A percentile compares a stretch with the other conserved stretches of the same genome.
phyloP scores from a whole-genome alignment of 73 alveolate species.

The Paramecium caudatum region DNA sequence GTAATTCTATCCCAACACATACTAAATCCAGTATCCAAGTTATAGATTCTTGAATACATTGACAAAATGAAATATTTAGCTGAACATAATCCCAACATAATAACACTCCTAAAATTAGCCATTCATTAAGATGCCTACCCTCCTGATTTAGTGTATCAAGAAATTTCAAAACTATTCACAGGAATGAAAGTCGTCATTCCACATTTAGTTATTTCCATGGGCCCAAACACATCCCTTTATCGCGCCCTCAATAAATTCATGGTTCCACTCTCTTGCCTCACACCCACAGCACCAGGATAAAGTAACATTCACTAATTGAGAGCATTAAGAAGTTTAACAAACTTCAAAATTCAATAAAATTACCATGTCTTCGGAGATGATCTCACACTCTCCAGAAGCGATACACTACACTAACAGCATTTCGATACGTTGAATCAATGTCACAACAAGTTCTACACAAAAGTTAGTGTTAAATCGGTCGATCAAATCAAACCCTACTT shows the following conservation, averaged over 20 bases:
- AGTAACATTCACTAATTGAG: neutral
- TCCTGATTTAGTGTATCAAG: neutral
- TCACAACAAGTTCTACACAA: neutral
- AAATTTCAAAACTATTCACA: slow-evolving; percentile 1
- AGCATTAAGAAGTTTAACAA: slow-evolving; percentile 15
- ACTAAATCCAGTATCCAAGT: neutral
- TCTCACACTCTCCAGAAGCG: slow-evolving; percentile 35
- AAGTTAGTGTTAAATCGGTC: neutral
- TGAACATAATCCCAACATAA: slow-evolving; percentile 14
- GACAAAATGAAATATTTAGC: slow-evolving; percentile 9
- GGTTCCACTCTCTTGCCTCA: slow-evolving; percentile 28
- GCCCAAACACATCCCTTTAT: neutral
- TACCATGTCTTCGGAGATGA: slow-evolving; percentile 54
- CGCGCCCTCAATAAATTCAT: slow-evolving; percentile 28
- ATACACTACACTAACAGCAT: neutral
- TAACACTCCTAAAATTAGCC: neutral
- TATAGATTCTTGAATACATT: slow-evolving; percentile 1
- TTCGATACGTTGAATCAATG: neutral
- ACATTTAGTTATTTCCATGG: slow-evolving; percentile 41
- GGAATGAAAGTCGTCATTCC: slow-evolving; percentile 41
- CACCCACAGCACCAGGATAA: slow-evolving; percentile 48
- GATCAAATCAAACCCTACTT: slow-evolving; percentile 6
- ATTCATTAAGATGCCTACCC: slow-evolving; percentile 47
- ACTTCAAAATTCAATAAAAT: neutral
- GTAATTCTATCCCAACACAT: slow-evolving; percentile 15